These are phyloP conservation scores for Schwanniomyces sp. DNA, from an alignment of 805 yeast genomes.

Conservation along the genomic window DNA sequence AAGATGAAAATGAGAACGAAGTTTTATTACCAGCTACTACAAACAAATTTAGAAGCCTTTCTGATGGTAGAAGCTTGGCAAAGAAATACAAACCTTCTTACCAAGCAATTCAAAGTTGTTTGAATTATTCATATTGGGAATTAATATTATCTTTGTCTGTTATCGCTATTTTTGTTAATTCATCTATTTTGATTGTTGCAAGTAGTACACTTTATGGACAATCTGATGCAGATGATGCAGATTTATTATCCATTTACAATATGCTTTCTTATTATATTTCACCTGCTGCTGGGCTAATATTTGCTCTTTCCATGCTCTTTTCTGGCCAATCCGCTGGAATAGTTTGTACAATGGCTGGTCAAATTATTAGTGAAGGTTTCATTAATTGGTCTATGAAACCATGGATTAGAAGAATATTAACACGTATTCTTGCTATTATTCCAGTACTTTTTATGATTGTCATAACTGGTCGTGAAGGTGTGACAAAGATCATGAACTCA, in stretches of 20 bases:
- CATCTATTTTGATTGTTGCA: slow-evolving; percentile 46
- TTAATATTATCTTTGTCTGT: slow-evolving; percentile 39
- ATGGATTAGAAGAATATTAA: slow-evolving; percentile 42
- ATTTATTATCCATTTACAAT: slow-evolving; percentile 43
- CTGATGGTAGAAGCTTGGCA: slow-evolving; percentile 29
- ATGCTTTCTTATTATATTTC: slow-evolving; percentile 44
- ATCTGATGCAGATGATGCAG: slow-evolving; percentile 48
- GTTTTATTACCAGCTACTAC: slow-evolving; percentile 9
- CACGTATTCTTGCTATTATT: slow-evolving; percentile 41
- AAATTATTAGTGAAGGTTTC: slow-evolving; percentile 46
- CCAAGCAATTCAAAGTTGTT: slow-evolving; percentile 41
- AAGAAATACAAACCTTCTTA: slow-evolving; percentile 41
- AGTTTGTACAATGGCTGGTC: slow-evolving; percentile 51
- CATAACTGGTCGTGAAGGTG: slow-evolving; percentile 43
- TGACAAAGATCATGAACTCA: slow-evolving; percentile 43
- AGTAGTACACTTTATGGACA: slow-evolving; percentile 41
- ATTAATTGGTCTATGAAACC: slow-evolving; percentile 45
- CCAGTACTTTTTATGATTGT: slow-evolving; percentile 41
- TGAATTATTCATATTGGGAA: slow-evolving; percentile 40
- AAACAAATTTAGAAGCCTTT: slow-evolving; percentile 15
- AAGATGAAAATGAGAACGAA: slow-evolving; percentile 4
- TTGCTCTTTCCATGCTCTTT: slow-evolving; percentile 46
- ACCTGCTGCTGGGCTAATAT: slow-evolving; percentile 45
- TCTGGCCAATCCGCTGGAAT: slow-evolving; percentile 50
- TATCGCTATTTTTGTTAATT: slow-evolving; percentile 45